phyloP scores from a whole-genome alignment of 164 flowering plant species.

The Magnolia sinica region DNA sequence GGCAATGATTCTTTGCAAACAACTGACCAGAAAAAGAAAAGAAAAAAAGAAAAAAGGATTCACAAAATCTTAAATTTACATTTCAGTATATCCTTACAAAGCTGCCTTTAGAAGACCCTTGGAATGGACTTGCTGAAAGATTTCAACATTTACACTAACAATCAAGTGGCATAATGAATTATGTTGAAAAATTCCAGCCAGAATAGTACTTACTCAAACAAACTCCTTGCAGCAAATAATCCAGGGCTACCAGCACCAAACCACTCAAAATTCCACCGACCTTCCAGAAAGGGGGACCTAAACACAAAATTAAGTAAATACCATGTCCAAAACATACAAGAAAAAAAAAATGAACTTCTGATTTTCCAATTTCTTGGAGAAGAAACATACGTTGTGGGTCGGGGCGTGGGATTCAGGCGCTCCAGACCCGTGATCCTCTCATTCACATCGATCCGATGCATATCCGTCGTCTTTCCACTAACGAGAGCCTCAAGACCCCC shows the following conservation, averaged over 20 bases:
- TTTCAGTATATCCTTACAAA: not conserved
- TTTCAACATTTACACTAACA: not conserved
- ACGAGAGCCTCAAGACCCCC: constrained; percentile 83
- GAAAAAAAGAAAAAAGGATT: not conserved
- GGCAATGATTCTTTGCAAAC: not conserved
- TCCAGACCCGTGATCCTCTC: constrained; percentile 90
- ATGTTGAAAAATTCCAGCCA: not conserved
- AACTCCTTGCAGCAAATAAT: constrained; percentile 52
- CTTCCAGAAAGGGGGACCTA: constrained; percentile 94
- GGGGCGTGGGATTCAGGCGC: constrained; percentile 84
- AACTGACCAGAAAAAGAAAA: not conserved
- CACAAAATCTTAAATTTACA: not conserved
- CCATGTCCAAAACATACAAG: not conserved
- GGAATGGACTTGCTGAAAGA: not conserved
- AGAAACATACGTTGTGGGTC: constrained; percentile 79
- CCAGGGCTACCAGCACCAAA: constrained; percentile 76
- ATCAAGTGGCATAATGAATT: not conserved
- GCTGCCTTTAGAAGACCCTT: not conserved
- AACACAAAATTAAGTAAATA: not conserved
- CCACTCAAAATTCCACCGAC: constrained; percentile 91
- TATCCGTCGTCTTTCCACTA: constrained; percentile 66
- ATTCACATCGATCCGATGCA: constrained; percentile 84
- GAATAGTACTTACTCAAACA: constrained; percentile 55
- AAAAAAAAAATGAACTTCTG: not conserved
- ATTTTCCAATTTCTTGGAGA: not conserved